Percentiles rank a stretch among this genome's conserved stretches.
These are phyloP conservation scores for Pyrenopolyporus hunteri DNA, from an alignment of 495 filamentous ascomycete genomes.

Conservation along the genomic window DNA sequence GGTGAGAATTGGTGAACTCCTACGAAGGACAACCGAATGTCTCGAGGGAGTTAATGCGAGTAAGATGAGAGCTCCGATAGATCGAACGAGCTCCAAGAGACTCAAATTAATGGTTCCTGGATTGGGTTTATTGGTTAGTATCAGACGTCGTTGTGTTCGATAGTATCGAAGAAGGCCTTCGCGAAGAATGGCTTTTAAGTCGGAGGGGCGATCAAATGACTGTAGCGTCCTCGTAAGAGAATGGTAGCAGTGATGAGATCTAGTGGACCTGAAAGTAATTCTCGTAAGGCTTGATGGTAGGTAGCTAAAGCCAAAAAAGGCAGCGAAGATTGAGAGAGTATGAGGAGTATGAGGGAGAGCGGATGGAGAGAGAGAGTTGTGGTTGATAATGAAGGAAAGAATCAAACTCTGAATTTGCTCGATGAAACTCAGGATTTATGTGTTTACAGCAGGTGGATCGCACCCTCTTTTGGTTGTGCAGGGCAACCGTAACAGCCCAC, in stretches of 20 bases:
- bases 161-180: constrained; percentile 55
- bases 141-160: constrained; percentile 57
- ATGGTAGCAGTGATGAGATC: constrained; percentile 49
- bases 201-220: constrained; percentile 55
- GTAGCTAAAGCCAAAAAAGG: constrained; percentile 9
- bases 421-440: constrained; percentile 24
- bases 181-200: constrained; percentile 45
- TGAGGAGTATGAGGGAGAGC: constrained; percentile 35
- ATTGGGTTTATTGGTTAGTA: constrained; percentile 51
- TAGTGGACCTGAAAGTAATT: constrained; percentile 47
- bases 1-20: constrained; percentile 41
- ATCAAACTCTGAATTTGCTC: constrained; percentile 24
- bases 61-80: constrained; percentile 48
- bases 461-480: constrained; percentile 21
- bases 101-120: constrained; percentile 70
- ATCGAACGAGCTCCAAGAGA: constrained; percentile 65
- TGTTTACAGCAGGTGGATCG: constrained; percentile 38
- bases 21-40: constrained; percentile 58
- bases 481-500: constrained; percentile 29
- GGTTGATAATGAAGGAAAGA: constrained; percentile 39
- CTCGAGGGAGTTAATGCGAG: constrained; percentile 43
- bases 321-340: constrained; percentile 15
- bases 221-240: constrained; percentile 8
- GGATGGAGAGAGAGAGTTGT: neutral
- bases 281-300: constrained; percentile 37